A percentile compares a stretch with the other conserved stretches of the same genome.
These are phyloP conservation scores for Pyracantha coccinea DNA, from an alignment of 331 rosid species.

Conservation along the genomic window DNA sequence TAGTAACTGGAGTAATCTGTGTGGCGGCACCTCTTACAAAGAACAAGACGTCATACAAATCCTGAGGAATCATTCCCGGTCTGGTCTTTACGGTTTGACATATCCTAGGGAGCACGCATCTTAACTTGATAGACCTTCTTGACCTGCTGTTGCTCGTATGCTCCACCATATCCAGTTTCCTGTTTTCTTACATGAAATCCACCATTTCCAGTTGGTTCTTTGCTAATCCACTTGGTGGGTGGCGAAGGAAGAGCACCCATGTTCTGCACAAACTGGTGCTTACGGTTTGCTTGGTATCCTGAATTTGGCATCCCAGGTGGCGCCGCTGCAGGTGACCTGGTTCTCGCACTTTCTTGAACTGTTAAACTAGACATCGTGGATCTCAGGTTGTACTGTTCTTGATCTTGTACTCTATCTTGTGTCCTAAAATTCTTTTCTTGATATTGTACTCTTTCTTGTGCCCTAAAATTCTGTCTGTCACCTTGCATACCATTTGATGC, in stretches of 20 bases:
- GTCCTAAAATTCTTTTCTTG: constrained; percentile 46
- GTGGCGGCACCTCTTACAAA: background rate
- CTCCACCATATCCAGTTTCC: constrained; percentile 41
- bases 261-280: constrained; percentile 40
- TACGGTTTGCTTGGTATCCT: constrained; percentile 38
- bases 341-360: constrained; percentile 49
- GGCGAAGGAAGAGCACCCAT: constrained; percentile 68
- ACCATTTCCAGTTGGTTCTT: constrained; percentile 34
- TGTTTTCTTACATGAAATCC: constrained; percentile 38
- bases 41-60: constrained; percentile 2
- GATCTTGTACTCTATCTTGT: constrained; percentile 43
- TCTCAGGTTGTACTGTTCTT: constrained; percentile 55
- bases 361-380: constrained; percentile 49
- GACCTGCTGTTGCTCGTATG: constrained; percentile 49
- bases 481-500: constrained; percentile 50
- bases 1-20: background rate
- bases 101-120: constrained; percentile 39
- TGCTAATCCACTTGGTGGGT: constrained; percentile 78
- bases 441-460: constrained; percentile 47
- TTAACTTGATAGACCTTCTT: constrained; percentile 65
- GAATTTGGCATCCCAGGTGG: constrained; percentile 32
- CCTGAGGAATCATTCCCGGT: constrained; percentile 17
- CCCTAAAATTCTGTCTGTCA: constrained; percentile 54
- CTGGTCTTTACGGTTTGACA: constrained; percentile 31
- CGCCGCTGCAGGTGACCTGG: constrained; percentile 25